Evolutionary conservation across 371 early-diverging fungal genomes (phyloP), one percentile per base, ranked within the genome.

Genomic region (Umbelopsis sp.): DNA sequence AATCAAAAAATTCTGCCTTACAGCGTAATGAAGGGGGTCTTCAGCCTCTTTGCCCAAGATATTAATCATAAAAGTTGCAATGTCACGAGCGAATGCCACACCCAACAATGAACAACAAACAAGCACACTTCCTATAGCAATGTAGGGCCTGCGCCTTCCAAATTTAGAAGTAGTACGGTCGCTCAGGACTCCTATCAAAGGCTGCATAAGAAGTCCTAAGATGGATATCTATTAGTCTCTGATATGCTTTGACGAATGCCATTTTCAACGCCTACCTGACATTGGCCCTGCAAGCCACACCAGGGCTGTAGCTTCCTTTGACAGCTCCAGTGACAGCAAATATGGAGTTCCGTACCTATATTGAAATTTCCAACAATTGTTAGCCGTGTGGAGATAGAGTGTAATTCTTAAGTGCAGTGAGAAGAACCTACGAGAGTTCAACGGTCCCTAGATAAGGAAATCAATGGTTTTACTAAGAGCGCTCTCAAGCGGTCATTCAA

Each of bases 261-360:
- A 7, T 7, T 12, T 41, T 41, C 1, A 41, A 48, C 4, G 16
- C 48, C 20, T 48, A 48, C 79, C 91, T 5, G 92, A 91, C 16
- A 94, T 80, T 1, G 94, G 94, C 1, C 93, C 94, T 4, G 92
- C 91, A n/a, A 94, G 76, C 94, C 94, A 94, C 5, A 92, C 81
- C 69, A 84, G 53, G 1, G 87, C 80, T 8, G 91, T 90, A 62
- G 89, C 57, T n/a, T 88, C 74, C 66, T 89, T 84, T 18, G 89
- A 77, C 63, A 93, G 72, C 18, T 89, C 91, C 0, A 94, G 82
- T 6, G 87, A 82, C 18, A 84, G 70, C 25, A 94, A 77, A 70
- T 90, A 91, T n/a, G 92, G 92, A 12, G 93, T 92, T 22, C 94
- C 94, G 63, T 88, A 88, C 16, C 88, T 83, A 51, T 68, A 37